Percentiles rank a stretch among this genome's conserved stretches.
phyloP scores from a whole-genome alignment of 176 grass and related monocot genomes.

The Oryza meyeriana region DNA sequence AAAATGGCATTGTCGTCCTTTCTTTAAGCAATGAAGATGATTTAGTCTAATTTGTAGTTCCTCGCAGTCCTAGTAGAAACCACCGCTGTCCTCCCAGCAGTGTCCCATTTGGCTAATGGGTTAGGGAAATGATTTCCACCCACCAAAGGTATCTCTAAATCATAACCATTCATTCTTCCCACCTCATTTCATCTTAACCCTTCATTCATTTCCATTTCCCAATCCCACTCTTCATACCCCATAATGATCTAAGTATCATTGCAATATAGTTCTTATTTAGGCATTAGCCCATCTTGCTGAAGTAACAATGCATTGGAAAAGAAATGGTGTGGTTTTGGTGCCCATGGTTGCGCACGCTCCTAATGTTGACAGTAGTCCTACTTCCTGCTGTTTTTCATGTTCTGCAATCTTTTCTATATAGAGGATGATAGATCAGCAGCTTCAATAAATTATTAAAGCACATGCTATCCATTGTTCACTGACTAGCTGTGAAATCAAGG shows the following conservation, averaged over 20 bases:
- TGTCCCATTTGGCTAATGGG: too few species aligned
- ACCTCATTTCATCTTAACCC: too few species aligned
- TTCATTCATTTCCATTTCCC: too few species aligned
- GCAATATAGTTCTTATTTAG: not conserved
- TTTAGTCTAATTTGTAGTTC: not conserved
- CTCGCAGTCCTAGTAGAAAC: too few species aligned
- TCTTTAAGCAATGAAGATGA: not conserved
- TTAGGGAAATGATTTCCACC: too few species aligned
- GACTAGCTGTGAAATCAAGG: constrained; percentile 46
- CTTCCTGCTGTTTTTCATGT: not conserved
- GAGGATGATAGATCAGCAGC: not conserved
- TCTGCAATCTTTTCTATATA: not conserved
- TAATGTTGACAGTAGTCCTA: not conserved
- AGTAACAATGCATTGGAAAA: not conserved
- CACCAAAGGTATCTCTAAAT: too few species aligned
- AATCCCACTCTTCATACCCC: too few species aligned
- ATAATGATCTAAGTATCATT: not conserved
- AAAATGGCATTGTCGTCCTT: not conserved
- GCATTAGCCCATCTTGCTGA: not conserved
- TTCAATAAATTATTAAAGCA: not conserved
- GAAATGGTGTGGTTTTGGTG: not conserved
- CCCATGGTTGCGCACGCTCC: not conserved
- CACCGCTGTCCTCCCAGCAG: too few species aligned
- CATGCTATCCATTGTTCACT: not conserved
- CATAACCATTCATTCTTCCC: too few species aligned